phyloP scores from a whole-genome alignment of 768 basidiomycete genomes.

The Macrolepiota dolichaula region DNA sequence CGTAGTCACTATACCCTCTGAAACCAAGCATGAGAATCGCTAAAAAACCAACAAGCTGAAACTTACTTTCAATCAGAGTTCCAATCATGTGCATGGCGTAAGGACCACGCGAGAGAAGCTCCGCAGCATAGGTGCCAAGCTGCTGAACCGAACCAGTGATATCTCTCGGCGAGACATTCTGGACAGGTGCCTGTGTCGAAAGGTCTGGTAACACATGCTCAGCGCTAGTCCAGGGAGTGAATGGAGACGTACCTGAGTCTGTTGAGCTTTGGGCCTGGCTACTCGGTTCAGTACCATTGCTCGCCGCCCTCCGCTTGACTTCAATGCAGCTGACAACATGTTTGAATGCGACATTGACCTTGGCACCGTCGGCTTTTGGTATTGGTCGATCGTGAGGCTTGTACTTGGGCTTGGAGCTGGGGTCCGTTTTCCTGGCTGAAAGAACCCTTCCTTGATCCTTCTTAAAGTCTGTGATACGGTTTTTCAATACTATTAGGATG shows the following conservation, averaged over 20 bases:
- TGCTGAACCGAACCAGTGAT: neutral
- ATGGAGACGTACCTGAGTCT: no score
- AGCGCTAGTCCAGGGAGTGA: neutral
- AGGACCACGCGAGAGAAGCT: neutral
- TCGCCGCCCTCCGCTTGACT: neutral
- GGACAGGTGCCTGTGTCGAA: no score
- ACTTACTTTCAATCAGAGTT: neutral
- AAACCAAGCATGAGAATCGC: neutral
- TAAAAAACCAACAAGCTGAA: neutral
- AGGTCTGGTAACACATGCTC: no score
- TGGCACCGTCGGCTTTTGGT: neutral
- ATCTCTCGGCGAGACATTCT: no score
- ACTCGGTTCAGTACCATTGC: neutral
- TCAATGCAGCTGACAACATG: neutral
- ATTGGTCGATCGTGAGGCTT: neutral
- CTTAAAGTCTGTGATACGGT: neutral
- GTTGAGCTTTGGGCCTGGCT: no score
- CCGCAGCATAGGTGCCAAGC: neutral
- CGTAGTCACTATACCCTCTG: neutral
- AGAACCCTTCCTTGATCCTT: neutral
- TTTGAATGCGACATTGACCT: neutral
- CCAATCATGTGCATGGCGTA: neutral
- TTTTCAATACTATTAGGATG: neutral
- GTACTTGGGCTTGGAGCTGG: neutral
- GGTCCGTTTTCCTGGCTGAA: neutral